Conservation (phyloP, 2,329 filamentous ascomycete genomes). For the Calonectria leucothoes region DNA sequence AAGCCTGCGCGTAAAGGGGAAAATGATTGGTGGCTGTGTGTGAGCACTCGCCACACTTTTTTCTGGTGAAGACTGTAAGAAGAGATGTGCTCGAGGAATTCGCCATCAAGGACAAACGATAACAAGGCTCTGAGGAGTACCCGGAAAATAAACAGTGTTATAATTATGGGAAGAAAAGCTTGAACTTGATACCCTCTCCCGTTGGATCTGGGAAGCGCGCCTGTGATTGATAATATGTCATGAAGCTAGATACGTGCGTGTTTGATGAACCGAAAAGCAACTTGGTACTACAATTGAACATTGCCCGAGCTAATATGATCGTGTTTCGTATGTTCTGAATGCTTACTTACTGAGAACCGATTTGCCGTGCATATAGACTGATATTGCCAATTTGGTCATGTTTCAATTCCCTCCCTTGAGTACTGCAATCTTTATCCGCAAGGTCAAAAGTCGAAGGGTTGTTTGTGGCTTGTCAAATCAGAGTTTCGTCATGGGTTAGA, state of each 20-base stretch:
- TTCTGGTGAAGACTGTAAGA: not conserved
- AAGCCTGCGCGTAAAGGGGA: not conserved
- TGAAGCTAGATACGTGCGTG: not conserved
- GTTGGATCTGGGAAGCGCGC: not conserved
- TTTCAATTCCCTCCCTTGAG: not conserved
- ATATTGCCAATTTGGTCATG: not conserved
- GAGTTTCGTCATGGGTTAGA: not conserved
- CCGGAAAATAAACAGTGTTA: not conserved
- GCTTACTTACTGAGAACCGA: too few relatives aligned
- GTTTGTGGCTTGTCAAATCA: not conserved
- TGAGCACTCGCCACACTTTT: slow-evolving; percentile 15
- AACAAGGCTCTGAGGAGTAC: not conserved
- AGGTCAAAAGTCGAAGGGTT: not conserved
- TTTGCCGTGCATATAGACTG: not conserved
- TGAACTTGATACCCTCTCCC: not conserved
- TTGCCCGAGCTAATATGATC: not conserved
- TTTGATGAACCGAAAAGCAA: not conserved
- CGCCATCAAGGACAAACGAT: not conserved
- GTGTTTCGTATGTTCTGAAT: not conserved
- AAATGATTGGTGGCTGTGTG: slow-evolving; percentile 3
- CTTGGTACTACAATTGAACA: not conserved
- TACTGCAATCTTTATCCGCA: not conserved
- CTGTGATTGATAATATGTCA: not conserved
- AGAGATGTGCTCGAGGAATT: not conserved
- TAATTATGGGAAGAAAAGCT: not conserved